phyloP scores from a whole-genome alignment of 2,329 filamentous ascomycete genomes.

The Colletotrichum eremochloae region DNA sequence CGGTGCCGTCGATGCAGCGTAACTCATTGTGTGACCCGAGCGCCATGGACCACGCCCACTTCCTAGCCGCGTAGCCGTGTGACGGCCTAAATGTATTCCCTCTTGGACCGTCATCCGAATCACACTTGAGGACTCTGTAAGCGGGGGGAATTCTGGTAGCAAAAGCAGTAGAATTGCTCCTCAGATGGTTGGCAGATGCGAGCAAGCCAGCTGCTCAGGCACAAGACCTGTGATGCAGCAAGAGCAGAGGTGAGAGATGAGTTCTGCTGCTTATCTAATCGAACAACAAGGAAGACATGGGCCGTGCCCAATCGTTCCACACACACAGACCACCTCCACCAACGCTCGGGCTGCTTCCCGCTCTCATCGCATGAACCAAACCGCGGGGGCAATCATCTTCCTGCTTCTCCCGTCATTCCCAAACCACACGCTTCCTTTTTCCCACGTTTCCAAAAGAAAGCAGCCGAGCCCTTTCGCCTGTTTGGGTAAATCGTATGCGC shows the following conservation, averaged over 20 bases:
- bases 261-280: neutral
- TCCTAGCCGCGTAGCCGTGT: neutral
- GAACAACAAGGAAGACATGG: neutral
- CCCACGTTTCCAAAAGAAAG: neutral
- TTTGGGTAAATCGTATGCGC: neutral
- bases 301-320: neutral
- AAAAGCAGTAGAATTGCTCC: too few species aligned
- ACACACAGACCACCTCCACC: neutral
- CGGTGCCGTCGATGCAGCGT: neutral
- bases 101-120: neutral
- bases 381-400: conserved; percentile 1
- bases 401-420: neutral
- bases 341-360: neutral
- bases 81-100: neutral
- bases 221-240: too few species aligned
- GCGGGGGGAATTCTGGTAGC: neutral
- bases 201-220: too few species aligned
- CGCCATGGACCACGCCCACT: neutral
- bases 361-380: conserved; percentile 10
- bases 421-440: neutral
- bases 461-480: neutral
- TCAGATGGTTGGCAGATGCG: too few species aligned
- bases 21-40: neutral
- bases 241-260: neutral
- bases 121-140: neutral